Percentiles rank a stretch among this genome's conserved stretches.
Conservation (phyloP, 139 green algal genomes). For the Chlamydomonas asymmetrica region DNA sequence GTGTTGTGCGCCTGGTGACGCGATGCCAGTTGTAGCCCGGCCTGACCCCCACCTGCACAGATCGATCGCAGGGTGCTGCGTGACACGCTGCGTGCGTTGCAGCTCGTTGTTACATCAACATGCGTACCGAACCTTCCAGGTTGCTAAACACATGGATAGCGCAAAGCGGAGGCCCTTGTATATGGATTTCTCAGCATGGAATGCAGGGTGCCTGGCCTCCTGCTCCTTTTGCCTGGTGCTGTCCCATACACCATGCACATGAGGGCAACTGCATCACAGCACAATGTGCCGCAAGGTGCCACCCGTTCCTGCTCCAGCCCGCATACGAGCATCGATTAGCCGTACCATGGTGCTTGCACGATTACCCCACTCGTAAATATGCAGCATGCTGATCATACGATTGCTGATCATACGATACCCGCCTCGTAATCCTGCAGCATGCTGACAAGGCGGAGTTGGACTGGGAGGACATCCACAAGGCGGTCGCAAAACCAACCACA, state of each 20-base stretch:
- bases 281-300: neutral
- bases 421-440: neutral
- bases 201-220: no score
- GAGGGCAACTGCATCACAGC: neutral
- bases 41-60: neutral
- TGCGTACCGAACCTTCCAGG: no score
- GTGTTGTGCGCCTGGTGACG: neutral
- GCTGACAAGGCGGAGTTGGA: slow-evolving; percentile 17
- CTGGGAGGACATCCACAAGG: slow-evolving; percentile 18
- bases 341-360: no score
- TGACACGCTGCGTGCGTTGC: no score
- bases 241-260: no score
- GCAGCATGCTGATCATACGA: neutral
- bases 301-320: neutral
- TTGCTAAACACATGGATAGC: no score
- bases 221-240: no score
- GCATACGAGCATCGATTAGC: no score
- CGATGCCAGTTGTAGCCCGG: neutral
- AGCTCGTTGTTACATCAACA: no score
- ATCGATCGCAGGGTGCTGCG: neutral
- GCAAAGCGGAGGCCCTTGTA: no score
- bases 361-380: neutral
- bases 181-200: no score
- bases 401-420: neutral
- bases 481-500: slow-evolving; percentile 8